Evolutionary conservation across 108 stramenopile species (phyloP), one percentile per base, ranked within the genome.

Genomic region (Cyclotella sp.): DNA sequence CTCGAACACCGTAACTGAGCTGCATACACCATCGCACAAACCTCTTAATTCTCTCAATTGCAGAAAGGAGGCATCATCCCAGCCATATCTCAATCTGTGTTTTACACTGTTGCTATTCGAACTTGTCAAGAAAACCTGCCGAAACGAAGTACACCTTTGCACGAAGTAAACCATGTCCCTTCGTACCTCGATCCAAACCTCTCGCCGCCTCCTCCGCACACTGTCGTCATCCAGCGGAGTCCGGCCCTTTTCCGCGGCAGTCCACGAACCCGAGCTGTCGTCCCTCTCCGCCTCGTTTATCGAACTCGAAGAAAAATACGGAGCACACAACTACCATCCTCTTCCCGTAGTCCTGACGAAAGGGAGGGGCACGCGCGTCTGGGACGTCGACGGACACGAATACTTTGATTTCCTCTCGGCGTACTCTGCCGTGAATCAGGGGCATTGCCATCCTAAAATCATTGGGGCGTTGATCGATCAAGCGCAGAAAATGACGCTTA

Each of bases 371-470:
- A 93, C 90, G 40, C 80, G 83, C 29, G 91, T 96, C 1, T 91
- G 82, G 77, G 95, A 94, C 70, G 81, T 91, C 15, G 87, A 94
- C 41, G 92, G 90, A 15, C 85, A 85, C 65, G 84, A 95, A 80
- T 98, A 99, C 81, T 95, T 88, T 76, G 99, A 99, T 75, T 99
- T 97, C 81, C 88, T 99, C 55, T 92, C 93, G 14, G 99, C 99
- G 24, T 99, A 99, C 78, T 96, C 93, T 26, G 98, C 99, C 22
- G 98, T 99, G 41, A 99, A 99, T 77, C 98, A 99, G 84, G 99
- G 99, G 40, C 99, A 99, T 84, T 98, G 98, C 77, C 99, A 99
- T 78, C 99, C 98, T 15, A 95, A 95, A 65, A 98, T 99, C 67
- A 90, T 98, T 60, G 75, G 63, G 45, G 98, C 97, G 18, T 88